A percentile compares a stretch with the other conserved stretches of the same genome.
phyloP scores from a whole-genome alignment of 2,329 filamentous ascomycete genomes.

The Lojkania enalia region DNA sequence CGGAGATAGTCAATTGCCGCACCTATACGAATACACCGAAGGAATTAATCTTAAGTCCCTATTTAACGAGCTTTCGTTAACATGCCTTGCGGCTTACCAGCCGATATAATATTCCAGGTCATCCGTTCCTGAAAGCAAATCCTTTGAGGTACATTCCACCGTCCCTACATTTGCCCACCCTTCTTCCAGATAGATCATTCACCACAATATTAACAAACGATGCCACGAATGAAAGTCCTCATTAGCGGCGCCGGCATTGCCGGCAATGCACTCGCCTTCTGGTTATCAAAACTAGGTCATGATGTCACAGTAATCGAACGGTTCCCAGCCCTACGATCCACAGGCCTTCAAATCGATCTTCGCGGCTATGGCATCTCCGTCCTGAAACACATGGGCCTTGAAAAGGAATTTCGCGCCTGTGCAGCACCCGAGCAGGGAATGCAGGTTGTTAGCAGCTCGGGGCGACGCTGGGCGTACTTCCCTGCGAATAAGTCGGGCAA shows the following conservation, averaged over 20 bases:
- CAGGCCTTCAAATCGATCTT: conserved; percentile 58
- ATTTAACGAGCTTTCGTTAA: no score
- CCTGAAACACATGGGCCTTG: conserved; percentile 55
- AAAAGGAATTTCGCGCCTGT: conserved; percentile 41
- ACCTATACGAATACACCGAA: no score
- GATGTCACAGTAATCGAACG: conserved; percentile 50
- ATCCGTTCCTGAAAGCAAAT: no score
- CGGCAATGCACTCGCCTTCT: conserved; percentile 52
- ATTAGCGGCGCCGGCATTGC: conserved; percentile 33
- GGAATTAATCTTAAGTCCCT: no score
- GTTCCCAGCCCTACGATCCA: conserved; percentile 46
- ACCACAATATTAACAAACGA: no score
- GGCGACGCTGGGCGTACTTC: conserved; percentile 44
- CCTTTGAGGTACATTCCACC: no score
- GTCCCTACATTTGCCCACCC: no score
- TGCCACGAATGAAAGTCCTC: conserved; percentile 18
- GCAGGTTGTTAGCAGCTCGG: conserved; percentile 45
- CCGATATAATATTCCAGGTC: no score
- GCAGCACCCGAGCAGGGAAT: conserved; percentile 53
- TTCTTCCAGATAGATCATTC: no score
- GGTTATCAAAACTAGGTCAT: conserved; percentile 47
- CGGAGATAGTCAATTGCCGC: no score
- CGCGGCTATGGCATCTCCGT: conserved; percentile 54
- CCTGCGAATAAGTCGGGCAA: conserved; percentile 47
- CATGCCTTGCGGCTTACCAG: no score